Conservation (phyloP, 106 monocot species). For the Allium fistulosum region DNA sequence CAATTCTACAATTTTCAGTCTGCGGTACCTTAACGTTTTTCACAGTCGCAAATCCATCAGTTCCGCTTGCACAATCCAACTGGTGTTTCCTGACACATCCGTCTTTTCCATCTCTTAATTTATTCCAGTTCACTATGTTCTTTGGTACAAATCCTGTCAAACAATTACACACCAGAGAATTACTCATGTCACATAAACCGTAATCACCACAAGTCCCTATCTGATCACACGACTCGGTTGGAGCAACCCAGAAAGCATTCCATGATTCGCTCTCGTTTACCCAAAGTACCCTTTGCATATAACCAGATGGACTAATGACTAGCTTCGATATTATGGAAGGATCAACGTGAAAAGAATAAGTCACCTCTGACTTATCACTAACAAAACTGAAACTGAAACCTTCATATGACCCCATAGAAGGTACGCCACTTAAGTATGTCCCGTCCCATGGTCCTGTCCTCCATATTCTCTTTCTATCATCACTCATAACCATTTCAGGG, state of each 20-base stretch:
- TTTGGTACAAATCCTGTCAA: constrained; percentile 1
- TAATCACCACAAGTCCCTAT: not conserved
- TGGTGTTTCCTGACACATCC: constrained; percentile 17
- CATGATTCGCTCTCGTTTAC: not conserved
- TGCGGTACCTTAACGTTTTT: constrained; percentile 30
- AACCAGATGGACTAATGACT: not conserved
- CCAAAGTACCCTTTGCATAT: not conserved
- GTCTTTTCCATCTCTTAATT: constrained; percentile 9
- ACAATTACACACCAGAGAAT: constrained; percentile 8
- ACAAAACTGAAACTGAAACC: constrained; percentile 4
- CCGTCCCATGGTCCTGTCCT: constrained; percentile 14
- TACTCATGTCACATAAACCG: constrained; percentile 5
- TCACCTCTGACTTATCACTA: not conserved
- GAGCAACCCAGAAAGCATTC: constrained; percentile 1
- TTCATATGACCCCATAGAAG: not conserved
- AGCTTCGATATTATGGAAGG: not conserved
- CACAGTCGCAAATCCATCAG: constrained; percentile 20
- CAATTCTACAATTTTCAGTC: constrained; percentile 5
- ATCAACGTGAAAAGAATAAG: not conserved
- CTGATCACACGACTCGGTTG: not conserved
- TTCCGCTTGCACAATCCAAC: constrained; percentile 24
- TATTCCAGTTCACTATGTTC: constrained; percentile 6
- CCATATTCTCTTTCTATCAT: not conserved
- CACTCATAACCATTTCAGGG: not conserved
- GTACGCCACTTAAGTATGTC: not conserved